Conservation (phyloP, 345 rosid species). For the Aegle marmelos region DNA sequence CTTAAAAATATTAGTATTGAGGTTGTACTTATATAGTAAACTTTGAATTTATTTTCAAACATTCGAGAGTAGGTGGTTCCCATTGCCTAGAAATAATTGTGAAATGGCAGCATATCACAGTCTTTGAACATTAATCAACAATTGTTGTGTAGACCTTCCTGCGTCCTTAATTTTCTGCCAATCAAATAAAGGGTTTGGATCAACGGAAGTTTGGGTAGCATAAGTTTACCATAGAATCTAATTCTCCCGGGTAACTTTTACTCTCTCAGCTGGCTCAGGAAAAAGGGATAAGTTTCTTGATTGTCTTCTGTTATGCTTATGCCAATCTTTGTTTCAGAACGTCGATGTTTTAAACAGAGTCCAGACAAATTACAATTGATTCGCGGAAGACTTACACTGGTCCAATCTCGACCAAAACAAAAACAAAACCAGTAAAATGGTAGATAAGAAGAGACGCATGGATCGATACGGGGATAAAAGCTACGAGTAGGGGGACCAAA, state of each 20-base stretch:
- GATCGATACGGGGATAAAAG: constrained; percentile 23
- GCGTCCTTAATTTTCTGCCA: no score
- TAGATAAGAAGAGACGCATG: constrained; percentile 24
- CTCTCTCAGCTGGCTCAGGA: no score
- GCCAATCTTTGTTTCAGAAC: background rate
- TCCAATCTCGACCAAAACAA: background rate
- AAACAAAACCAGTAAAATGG: background rate
- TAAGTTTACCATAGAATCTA: no score
- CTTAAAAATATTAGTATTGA: no score
- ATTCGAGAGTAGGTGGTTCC: no score
- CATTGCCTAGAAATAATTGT: background rate
- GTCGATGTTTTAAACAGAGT: background rate
- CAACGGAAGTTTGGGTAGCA: no score
- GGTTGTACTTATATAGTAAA: no score
- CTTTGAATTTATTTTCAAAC: no score
- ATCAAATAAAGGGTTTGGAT: no score
- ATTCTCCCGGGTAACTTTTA: no score
- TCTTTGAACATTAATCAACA: background rate
- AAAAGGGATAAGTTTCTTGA: background rate
- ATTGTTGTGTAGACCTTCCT: background rate
- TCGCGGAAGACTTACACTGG: background rate
- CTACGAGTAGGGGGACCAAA: no score
- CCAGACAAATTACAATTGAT: background rate
- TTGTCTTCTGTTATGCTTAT: background rate
- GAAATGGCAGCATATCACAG: background rate